phyloP scores from a whole-genome alignment of 83 land plant genomes.

The Picea abies region DNA sequence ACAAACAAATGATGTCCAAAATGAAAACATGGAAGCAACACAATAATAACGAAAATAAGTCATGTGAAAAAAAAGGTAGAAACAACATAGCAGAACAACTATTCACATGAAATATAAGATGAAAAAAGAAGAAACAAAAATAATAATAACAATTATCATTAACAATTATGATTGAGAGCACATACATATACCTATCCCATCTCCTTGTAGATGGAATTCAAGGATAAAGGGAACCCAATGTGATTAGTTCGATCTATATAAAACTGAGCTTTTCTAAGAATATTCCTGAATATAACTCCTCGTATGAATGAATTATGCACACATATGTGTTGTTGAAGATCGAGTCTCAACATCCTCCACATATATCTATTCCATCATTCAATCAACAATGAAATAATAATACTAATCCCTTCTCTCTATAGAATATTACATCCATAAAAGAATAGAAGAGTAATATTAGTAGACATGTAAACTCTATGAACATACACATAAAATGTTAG shows the following conservation, averaged over 20 bases:
- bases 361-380: background rate
- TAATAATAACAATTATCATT: no score
- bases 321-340: background rate
- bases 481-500: background rate
- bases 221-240: no score
- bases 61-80: no score
- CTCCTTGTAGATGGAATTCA: background rate
- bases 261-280: background rate
- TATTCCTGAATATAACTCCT: background rate
- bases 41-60: no score
- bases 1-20: no score
- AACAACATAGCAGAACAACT: no score
- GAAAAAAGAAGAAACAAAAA: no score
- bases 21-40: no score
- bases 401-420: background rate
- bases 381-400: background rate
- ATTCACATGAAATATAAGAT: no score
- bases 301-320: background rate
- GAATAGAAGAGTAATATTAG: background rate
- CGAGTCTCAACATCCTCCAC: background rate
- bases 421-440: background rate
- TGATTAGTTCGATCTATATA: background rate
- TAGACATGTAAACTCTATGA: no score
- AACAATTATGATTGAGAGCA: no score
- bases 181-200: background rate